phyloP scores from a whole-genome alignment of 345 rosid genomes.

The Brassica nigra region DNA sequence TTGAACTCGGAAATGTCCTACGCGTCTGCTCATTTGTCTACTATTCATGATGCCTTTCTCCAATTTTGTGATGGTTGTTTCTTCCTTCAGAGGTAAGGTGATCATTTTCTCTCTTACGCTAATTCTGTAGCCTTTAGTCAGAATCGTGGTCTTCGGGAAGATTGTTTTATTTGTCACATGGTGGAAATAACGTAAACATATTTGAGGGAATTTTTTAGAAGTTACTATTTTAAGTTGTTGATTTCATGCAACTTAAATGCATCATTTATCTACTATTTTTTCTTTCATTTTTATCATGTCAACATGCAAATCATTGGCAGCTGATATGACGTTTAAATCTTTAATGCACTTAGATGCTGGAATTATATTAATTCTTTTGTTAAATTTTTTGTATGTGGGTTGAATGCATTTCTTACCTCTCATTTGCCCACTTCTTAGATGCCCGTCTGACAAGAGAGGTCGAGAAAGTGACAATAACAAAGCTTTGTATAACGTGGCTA shows the following conservation, averaged over 20 bases:
- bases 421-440: constrained; percentile 41
- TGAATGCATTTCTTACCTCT: constrained; percentile 26
- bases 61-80: constrained; percentile 56
- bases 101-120: constrained; percentile 31
- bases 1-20: constrained; percentile 47
- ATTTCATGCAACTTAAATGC: constrained; percentile 7
- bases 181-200: background rate
- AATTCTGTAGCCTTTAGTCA: constrained; percentile 9
- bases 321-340: constrained; percentile 6
- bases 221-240: background rate
- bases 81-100: constrained; percentile 54
- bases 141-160: background rate
- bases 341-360: constrained; percentile 2
- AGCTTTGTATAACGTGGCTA: constrained; percentile 50
- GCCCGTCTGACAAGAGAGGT: constrained; percentile 46
- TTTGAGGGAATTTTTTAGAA: constrained; percentile 14
- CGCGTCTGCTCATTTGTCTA: constrained; percentile 46
- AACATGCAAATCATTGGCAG: constrained; percentile 20
- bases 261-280: background rate
- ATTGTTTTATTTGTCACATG: constrained; percentile 15
- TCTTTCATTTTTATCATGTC: background rate
- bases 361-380: constrained; percentile 3
- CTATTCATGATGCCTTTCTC: constrained; percentile 58
- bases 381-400: constrained; percentile 14
- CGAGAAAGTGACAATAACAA: constrained; percentile 55